These are phyloP conservation scores for Isabelozyma pseudorhagii DNA, from an alignment of 805 yeast species.

Conservation along the genomic window DNA sequence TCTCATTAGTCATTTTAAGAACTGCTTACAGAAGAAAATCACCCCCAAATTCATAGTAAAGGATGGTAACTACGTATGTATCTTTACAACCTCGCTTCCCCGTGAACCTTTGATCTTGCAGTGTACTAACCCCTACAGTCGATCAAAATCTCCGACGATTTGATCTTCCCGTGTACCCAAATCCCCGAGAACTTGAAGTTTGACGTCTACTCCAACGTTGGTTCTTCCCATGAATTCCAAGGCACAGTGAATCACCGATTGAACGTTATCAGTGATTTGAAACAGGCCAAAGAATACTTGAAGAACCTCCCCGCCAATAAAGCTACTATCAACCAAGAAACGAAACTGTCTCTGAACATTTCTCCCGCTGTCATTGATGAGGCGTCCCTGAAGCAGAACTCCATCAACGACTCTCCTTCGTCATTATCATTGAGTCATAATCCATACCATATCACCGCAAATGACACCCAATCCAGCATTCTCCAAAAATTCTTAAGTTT, in stretches of 20 bases:
- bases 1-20: slow-evolving; percentile 21
- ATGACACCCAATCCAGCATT: not conserved
- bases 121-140: slow-evolving; percentile 23
- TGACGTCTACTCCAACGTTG: slow-evolving; percentile 23
- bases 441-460: not conserved
- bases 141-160: slow-evolving; percentile 22
- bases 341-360: not conserved
- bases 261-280: slow-evolving; percentile 28
- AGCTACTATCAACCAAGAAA: not conserved
- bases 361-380: slow-evolving; percentile 6
- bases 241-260: slow-evolving; percentile 32
- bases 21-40: slow-evolving; percentile 9
- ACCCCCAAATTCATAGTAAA: slow-evolving; percentile 34
- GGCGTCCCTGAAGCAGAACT: not conserved
- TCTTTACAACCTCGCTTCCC: not conserved
- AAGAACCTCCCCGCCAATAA: not conserved
- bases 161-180: slow-evolving; percentile 29
- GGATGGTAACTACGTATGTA: slow-evolving; percentile 33
- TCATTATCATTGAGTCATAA: not conserved
- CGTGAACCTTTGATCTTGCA: not conserved
- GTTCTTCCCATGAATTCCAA: slow-evolving; percentile 12
- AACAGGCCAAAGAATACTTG: slow-evolving; percentile 20
- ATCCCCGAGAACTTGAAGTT: slow-evolving; percentile 34
- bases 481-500: slow-evolving; percentile 36
- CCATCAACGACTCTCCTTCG: not conserved